Base-by-base conservation (phyloP, 345 rosid genomes). In the Excoecaria cochinchinensis region DNA sequence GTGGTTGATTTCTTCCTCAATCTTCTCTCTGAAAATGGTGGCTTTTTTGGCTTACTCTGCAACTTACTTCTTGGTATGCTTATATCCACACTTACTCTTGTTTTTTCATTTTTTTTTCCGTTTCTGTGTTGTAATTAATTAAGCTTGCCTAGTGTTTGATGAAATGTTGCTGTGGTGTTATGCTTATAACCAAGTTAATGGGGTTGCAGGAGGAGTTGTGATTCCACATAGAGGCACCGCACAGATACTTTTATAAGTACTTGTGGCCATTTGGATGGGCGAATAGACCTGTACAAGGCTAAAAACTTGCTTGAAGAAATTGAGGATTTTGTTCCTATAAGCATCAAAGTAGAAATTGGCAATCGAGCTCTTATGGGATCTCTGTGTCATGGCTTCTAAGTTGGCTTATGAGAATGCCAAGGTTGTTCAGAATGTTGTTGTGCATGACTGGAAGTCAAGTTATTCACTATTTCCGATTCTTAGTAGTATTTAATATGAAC, bases 311-410 rank as follows among this genome's bases (percentile, higher is more conserved):
- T 73, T 61, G 87, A 83, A 67, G 78, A 83, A 2, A 36, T 81
- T 40, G 47, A 67, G 47, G 63, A 36, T 58, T 77, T 84, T 39
- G 82, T 47, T 82, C 64, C 78, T 22, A 71, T 60, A 36, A 65
- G 51, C 12, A 57, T 50, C 47, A 24, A 66, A 25, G 60, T 68
- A 24, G 88, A 84, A 65, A 46, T 79, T 73, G 89, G 85, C 51
- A 85, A 79, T 74, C 85, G 85, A 59, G 84, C 78, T 71, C 83
- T 87, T n/a, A 74, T 91, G 87, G n/a, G 97, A 95, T 81, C 84
- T 92, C 31, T 91, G 97, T 74, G 81, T 95, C 50, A 90, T 92
- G 94, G 91, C 97, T 0, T 86, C 97, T 11, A 92, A 91, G 76
- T 82, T 95, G 55, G 88, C 92, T 56, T 95, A 95, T 48, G 99